A percentile compares a stretch with the other conserved stretches of the same genome.
Evolutionary conservation across 2,329 filamentous ascomycete species (phyloP).

Genomic region (Septoria linicola): DNA sequence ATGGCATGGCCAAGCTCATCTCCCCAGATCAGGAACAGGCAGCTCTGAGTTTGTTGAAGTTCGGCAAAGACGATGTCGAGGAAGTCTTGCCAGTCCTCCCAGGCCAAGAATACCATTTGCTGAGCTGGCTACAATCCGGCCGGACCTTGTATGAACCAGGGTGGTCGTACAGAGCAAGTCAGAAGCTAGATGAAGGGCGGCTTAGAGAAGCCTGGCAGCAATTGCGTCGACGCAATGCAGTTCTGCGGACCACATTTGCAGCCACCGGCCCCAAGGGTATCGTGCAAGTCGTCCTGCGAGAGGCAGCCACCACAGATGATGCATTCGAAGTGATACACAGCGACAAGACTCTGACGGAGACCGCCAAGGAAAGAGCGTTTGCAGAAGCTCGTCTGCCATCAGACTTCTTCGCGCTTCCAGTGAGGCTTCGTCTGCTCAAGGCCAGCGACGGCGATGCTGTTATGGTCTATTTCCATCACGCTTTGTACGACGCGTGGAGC

Average conservation of each 20-base stretch:
- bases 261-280: neutral
- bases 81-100: constrained; percentile 18
- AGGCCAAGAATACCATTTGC: constrained; percentile 20
- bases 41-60: constrained; percentile 6
- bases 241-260: constrained; percentile 19
- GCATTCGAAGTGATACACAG: constrained; percentile 4
- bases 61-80: constrained; percentile 7
- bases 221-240: constrained; percentile 15
- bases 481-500: constrained; percentile 24
- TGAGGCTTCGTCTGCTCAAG: constrained; percentile 14
- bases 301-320: constrained; percentile 2
- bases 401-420: constrained; percentile 16
- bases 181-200: constrained; percentile 3
- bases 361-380: constrained; percentile 9
- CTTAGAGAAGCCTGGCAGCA: constrained; percentile 13
- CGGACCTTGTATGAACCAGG: constrained; percentile 18
- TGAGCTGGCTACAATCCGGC: constrained; percentile 19
- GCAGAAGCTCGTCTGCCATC: constrained; percentile 14
- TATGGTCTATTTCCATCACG: constrained; percentile 21
- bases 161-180: constrained; percentile 16
- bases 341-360: constrained; percentile 3
- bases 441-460: constrained; percentile 17
- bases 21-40: neutral
- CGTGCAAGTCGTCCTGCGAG: constrained; percentile 16
- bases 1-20: constrained; percentile 1